phyloP scores from a whole-genome alignment of 2,329 filamentous ascomycete species.

The Penicillium sp. region DNA sequence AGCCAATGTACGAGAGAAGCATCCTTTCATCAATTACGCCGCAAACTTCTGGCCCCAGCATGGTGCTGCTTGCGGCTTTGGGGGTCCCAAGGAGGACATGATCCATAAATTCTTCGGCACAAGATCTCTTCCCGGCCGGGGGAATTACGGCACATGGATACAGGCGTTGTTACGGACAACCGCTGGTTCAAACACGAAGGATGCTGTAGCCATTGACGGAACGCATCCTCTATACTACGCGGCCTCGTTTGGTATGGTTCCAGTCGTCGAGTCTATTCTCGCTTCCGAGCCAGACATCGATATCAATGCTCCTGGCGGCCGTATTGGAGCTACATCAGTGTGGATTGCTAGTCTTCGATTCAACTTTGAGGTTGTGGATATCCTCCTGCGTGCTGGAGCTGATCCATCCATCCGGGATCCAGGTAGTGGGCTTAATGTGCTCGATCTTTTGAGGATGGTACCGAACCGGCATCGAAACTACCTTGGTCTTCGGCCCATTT shows the following conservation, averaged over 20 bases:
- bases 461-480: background rate
- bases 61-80: slow-evolving; percentile 8
- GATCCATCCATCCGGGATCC: slow-evolving; percentile 21
- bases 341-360: slow-evolving; percentile 18
- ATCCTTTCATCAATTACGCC: slow-evolving; percentile 18
- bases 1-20: background rate
- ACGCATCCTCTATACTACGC: slow-evolving; percentile 25
- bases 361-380: slow-evolving; percentile 16
- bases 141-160: slow-evolving; percentile 22
- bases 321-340: slow-evolving; percentile 18
- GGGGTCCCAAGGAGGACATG: background rate
- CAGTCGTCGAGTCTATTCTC: slow-evolving; percentile 19
- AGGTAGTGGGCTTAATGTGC: slow-evolving; percentile 8
- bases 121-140: slow-evolving; percentile 11
- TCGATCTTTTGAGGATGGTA: slow-evolving; percentile 9
- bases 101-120: slow-evolving; percentile 20
- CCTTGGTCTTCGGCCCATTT: slow-evolving; percentile 9
- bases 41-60: slow-evolving; percentile 19
- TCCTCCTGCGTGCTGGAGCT: slow-evolving; percentile 22
- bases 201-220: slow-evolving; percentile 7
- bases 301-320: slow-evolving; percentile 21
- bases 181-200: background rate
- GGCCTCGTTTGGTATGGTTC: slow-evolving; percentile 21
- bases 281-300: slow-evolving; percentile 17
- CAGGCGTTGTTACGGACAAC: slow-evolving; percentile 11